Percentiles rank a stretch among this genome's conserved stretches.
These are phyloP conservation scores for Blastobotrys muscicola DNA, from an alignment of 805 yeast genomes.

Conservation along the genomic window DNA sequence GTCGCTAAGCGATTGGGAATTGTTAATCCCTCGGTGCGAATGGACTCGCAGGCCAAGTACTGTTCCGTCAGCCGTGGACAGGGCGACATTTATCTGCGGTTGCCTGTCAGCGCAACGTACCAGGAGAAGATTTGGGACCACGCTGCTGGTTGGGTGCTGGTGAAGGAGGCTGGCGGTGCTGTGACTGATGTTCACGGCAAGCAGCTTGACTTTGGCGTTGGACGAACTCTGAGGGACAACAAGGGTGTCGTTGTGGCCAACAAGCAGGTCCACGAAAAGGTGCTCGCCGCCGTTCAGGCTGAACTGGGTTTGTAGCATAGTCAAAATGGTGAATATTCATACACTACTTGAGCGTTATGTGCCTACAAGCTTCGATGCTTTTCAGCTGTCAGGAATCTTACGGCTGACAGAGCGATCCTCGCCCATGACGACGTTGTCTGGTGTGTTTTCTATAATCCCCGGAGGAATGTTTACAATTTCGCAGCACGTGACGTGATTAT, in stretches of 20 bases:
- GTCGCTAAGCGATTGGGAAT: conserved; percentile 62
- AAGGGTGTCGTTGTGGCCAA: conserved; percentile 91
- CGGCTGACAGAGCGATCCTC: no score
- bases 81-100: conserved; percentile 83
- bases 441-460: no score
- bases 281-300: conserved; percentile 40
- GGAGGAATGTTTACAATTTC: no score
- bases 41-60: conserved; percentile 96
- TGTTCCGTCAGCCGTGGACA: conserved; percentile 85
- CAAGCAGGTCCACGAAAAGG: conserved; percentile 37
- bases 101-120: conserved; percentile 69
- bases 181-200: conserved; percentile 80
- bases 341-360: no score
- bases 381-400: no score
- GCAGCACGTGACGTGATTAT: no score
- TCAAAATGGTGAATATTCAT: no score
- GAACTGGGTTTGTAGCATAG: neutral
- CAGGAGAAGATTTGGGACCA: conserved; percentile 98
- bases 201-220: conserved; percentile 71
- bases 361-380: no score
- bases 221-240: conserved; percentile 61
- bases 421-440: no score
- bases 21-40: conserved; percentile 48
- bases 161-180: conserved; percentile 83
- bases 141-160: conserved; percentile 86